A percentile compares a stretch with the other conserved stretches of the same genome.
Conservation (phyloP, 805 yeast genomes). For the Kregervanrija delftensis region DNA sequence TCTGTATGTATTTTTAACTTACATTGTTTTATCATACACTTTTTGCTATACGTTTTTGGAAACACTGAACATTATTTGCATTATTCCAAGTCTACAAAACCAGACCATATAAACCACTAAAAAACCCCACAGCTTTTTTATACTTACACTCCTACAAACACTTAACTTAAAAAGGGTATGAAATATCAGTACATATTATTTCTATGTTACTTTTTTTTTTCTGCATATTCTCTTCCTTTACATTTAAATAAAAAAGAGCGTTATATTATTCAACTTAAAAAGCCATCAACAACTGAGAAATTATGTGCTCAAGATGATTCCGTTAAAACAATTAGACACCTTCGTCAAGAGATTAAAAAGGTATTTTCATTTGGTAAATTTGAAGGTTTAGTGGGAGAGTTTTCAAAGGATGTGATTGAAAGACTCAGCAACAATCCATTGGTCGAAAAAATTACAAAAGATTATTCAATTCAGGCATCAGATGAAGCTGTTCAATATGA, state of each 20-base stretch:
- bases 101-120: too few species aligned
- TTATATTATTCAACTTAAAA: slow-evolving; percentile 48
- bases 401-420: slow-evolving; percentile 40
- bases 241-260: slow-evolving; percentile 10
- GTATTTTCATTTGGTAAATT: slow-evolving; percentile 63
- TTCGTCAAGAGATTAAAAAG: slow-evolving; percentile 40
- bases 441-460: slow-evolving; percentile 65
- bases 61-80: too few species aligned
- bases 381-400: slow-evolving; percentile 62
- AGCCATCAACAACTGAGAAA: slow-evolving; percentile 40
- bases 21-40: too few species aligned
- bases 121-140: not conserved
- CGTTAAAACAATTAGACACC: slow-evolving; percentile 31
- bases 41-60: too few species aligned
- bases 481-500: slow-evolving; percentile 35
- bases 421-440: slow-evolving; percentile 50
- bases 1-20: too few species aligned
- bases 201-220: slow-evolving; percentile 1
- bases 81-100: too few species aligned
- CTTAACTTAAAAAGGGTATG: not conserved
- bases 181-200: not conserved
- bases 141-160: not conserved
- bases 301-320: slow-evolving; percentile 39
- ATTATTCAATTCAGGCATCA: slow-evolving; percentile 51
- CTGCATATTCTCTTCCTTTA: slow-evolving; percentile 4